Percentiles rank a stretch among this genome's conserved stretches.
phyloP scores from a whole-genome alignment of 768 basidiomycete species.

The Daedaleopsis nitida region DNA sequence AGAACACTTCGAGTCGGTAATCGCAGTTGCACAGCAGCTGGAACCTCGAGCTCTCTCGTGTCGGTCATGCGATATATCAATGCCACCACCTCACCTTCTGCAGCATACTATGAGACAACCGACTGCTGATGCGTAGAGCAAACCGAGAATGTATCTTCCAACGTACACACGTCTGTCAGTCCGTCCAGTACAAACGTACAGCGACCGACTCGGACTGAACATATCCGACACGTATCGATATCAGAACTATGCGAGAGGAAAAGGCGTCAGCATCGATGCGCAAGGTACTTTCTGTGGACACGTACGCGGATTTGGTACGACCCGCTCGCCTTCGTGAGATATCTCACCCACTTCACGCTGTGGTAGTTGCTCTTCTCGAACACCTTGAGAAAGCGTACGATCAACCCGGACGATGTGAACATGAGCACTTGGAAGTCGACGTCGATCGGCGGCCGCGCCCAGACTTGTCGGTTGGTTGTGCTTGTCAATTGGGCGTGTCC shows the following conservation, averaged over 20 bases:
- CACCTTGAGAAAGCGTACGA: constrained; percentile 96
- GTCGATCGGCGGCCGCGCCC: constrained; percentile 97
- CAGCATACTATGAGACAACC: too few species aligned
- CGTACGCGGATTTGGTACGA: constrained; percentile 88
- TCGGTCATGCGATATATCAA: too few species aligned
- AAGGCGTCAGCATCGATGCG: too few species aligned
- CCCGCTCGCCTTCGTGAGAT: constrained; percentile 92
- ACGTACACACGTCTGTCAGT: background rate
- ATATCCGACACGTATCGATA: too few species aligned
- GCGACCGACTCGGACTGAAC: background rate
- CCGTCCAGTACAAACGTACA: background rate
- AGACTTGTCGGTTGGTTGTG: constrained; percentile 92
- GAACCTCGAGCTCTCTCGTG: too few species aligned
- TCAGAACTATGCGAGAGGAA: background rate
- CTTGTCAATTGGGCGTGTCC: constrained; percentile 83
- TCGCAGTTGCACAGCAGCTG: background rate
- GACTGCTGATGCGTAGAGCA: too few species aligned
- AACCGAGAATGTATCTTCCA: background rate
- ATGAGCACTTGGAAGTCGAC: constrained; percentile 99
- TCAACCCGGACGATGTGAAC: constrained; percentile 95
- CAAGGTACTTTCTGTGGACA: background rate
- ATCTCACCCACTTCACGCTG: constrained; percentile 95
- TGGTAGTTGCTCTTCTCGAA: constrained; percentile 96
- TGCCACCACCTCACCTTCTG: too few species aligned
- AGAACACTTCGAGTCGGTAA: too few species aligned